Evolutionary conservation across 805 yeast species (phyloP).

Genomic region (Sugiyamaella boreocaroliniensis): DNA sequence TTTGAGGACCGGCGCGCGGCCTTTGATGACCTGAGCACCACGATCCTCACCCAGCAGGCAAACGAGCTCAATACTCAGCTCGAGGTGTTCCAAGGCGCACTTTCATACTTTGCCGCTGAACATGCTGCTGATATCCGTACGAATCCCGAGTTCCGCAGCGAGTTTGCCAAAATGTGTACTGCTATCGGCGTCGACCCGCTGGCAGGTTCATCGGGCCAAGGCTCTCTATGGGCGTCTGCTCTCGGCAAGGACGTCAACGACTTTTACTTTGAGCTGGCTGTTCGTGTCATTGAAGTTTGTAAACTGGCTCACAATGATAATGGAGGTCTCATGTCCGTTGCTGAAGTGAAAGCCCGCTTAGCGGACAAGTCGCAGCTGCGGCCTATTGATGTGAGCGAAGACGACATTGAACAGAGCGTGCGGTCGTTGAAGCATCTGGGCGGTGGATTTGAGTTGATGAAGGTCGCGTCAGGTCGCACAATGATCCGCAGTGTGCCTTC

Average conservation of each 20-base stretch:
- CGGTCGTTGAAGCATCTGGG: constrained; percentile 52
- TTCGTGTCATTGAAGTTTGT: constrained; percentile 70
- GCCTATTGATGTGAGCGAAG: constrained; percentile 33
- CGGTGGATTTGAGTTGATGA: constrained; percentile 59
- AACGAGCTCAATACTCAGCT: constrained; percentile 64
- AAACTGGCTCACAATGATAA: constrained; percentile 61
- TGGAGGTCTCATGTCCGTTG: constrained; percentile 72
- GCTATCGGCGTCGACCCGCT: constrained; percentile 83
- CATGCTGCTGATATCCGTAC: constrained; percentile 61
- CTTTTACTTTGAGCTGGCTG: constrained; percentile 60
- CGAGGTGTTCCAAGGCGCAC: constrained; percentile 66
- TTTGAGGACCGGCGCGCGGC: constrained; percentile 34
- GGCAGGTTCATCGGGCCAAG: constrained; percentile 28
- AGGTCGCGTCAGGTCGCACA: constrained; percentile 44
- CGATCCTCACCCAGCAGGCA: constrained; percentile 47
- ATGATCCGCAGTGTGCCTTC: constrained; percentile 60
- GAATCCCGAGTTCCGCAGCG: constrained; percentile 58
- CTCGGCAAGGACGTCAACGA: constrained; percentile 39
- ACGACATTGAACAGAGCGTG: constrained; percentile 54
- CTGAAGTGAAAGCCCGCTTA: constrained; percentile 40
- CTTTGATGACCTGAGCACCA: constrained; percentile 46
- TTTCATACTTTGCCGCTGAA: constrained; percentile 66
- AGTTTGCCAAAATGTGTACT: constrained; percentile 69
- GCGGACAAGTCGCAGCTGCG: constrained; percentile 22
- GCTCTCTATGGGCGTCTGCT: constrained; percentile 33